Base-by-base conservation (phyloP, 768 basidiomycete species). In the Fomitopsis pulvina region DNA sequence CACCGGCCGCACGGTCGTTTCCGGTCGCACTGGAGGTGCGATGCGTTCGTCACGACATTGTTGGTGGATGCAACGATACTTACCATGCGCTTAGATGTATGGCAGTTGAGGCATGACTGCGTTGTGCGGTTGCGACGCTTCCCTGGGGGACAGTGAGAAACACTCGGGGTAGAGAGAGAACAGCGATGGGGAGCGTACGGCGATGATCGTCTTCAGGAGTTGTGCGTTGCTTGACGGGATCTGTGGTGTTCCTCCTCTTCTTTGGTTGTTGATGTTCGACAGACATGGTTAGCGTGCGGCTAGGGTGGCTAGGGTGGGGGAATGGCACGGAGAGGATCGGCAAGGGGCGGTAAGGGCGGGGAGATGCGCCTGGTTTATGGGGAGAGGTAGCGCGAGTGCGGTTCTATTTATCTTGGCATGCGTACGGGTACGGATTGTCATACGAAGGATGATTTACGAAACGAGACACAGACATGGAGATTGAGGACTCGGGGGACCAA, bases 21-120 rank as follows among this genome's bases (percentile, higher is more conserved):
- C 44, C 74, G 64, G 50, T 76, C 75, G 24, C 74, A 76, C 74
- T 76, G 50, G 12, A 6, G 12, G 12, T 4, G 20, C n/a, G 27
- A 4, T 22, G 24, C 4, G 24, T 55, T n/a, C 48, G 48, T 38
- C 32, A 9, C 10, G 4, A 22, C 21, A 30, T 1, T 24, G 32
- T 1, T 9, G 8, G 8, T 21, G 16, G 34, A 32, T 18, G 12
- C 9, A 9, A 47, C 24, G 27, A 28, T 32, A 37, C 67, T 48
- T 61, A 85, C 84, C 83, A 85, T 85, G 47, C 84, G 73, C 57
- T 86, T 85, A 7, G 84, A 84, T 22, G 80, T 78, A 54, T 85
- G 83, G 55, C 84, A 86, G 54, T 85, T 85, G 25, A 85, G 67
- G 57, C 84, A 86, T 52, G 83, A 85, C 54, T 84, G 83, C 2